These are phyloP conservation scores for Serendipita vermifera DNA, from an alignment of 768 basidiomycete genomes.

Conservation along the genomic window DNA sequence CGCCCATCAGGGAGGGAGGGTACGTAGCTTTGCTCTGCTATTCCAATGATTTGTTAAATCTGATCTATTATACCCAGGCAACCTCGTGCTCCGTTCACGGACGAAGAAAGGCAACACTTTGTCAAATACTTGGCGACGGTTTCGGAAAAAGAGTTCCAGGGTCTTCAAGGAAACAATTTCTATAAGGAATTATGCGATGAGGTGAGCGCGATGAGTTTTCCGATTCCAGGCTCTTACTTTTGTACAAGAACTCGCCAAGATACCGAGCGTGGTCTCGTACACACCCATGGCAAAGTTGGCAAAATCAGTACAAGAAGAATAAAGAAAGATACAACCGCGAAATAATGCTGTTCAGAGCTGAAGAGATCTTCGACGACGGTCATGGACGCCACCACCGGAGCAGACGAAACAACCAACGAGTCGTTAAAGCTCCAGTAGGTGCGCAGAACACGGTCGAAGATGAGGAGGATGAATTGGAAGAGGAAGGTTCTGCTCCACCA, in stretches of 20 bases:
- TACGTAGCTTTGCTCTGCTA: neutral
- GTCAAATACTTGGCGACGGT: neutral
- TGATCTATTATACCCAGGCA: neutral
- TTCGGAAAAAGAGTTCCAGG: neutral
- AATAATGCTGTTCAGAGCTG: too few species aligned
- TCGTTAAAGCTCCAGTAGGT: too few species aligned
- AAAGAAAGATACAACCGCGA: neutral
- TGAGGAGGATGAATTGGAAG: too few species aligned
- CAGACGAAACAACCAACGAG: too few species aligned
- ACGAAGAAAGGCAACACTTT: neutral
- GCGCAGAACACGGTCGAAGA: too few species aligned
- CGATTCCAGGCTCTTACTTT: neutral
- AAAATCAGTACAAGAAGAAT: neutral
- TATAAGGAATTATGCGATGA: neutral
- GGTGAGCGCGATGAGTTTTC: neutral
- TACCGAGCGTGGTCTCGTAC: neutral
- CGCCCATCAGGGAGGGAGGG: neutral
- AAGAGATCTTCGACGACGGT: too few species aligned
- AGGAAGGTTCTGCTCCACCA: too few species aligned
- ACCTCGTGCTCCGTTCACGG: neutral
- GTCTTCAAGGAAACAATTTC: neutral
- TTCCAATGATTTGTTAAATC: neutral
- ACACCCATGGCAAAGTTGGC: neutral
- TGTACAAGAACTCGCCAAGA: neutral
- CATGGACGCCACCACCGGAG: too few species aligned